Conservation (phyloP, 441 rosid species). For the Euphorbia celastroides region DNA sequence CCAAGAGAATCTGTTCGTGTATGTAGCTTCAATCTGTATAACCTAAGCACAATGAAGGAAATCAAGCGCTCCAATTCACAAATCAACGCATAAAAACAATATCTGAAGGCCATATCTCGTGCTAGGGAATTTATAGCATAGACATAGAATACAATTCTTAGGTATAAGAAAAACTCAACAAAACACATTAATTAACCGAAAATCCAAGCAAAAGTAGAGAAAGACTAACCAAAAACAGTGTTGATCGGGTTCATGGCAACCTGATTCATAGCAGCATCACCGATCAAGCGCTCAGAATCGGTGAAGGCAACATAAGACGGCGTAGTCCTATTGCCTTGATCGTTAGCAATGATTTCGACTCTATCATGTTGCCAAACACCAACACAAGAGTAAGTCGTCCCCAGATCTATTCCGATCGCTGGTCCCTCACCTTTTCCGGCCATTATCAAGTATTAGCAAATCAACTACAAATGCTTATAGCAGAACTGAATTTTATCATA, state of each 20-base stretch:
- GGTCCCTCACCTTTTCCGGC: no score
- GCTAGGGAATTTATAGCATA: not conserved
- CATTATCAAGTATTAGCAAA: no score
- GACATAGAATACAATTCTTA: not conserved
- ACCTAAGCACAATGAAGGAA: no score
- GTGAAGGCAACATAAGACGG: slow-evolving; percentile 59
- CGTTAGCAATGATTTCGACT: no score
- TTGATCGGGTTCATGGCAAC: slow-evolving; percentile 57
- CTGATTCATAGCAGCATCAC: no score
- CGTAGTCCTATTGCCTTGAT: slow-evolving; percentile 55
- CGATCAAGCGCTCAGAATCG: slow-evolving; percentile 43
- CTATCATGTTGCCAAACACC: no score
- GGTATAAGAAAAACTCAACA: not conserved
- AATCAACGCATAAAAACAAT: not conserved
- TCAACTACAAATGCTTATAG: no score
- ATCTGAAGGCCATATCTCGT: not conserved
- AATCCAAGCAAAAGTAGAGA: not conserved
- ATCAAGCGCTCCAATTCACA: not conserved
- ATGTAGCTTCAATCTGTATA: no score
- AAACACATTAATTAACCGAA: not conserved
- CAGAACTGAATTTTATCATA: no score
- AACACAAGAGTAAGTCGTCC: no score
- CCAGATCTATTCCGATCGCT: no score
- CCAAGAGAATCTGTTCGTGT: no score
- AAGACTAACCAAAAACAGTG: slow-evolving; percentile 47